Conservation (phyloP, 495 filamentous ascomycete species). For the Tetracladium setigerum region DNA sequence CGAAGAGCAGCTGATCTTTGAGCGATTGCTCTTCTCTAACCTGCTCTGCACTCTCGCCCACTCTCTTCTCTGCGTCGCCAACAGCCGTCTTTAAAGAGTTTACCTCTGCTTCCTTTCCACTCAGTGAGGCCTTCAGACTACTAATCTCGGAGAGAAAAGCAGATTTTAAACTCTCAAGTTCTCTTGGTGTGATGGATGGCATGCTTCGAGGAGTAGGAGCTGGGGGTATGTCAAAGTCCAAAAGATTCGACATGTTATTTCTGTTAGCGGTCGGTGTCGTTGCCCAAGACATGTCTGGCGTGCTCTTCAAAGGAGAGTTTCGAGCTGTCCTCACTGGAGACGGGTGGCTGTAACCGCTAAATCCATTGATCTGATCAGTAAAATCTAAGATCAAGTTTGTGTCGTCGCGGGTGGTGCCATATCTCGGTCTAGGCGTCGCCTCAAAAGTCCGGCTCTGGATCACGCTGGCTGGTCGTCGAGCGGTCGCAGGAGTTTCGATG, state of each 20-base stretch:
- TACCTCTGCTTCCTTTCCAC: constrained; percentile 86
- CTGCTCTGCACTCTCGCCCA: constrained; percentile 75
- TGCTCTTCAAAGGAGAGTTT: constrained; percentile 32
- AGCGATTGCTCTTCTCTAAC: constrained; percentile 63
- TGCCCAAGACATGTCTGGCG: constrained; percentile 12
- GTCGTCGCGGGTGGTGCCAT: constrained; percentile 26
- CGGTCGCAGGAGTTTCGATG: constrained; percentile 21
- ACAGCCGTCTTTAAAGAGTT: constrained; percentile 77
- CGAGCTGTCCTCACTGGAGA: constrained; percentile 19
- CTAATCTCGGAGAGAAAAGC: constrained; percentile 83
- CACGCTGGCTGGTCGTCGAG: constrained; percentile 19
- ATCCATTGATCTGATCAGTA: constrained; percentile 64
- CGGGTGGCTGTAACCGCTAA: constrained; percentile 19
- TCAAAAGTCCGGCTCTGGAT: constrained; percentile 12
- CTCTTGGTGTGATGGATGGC: constrained; percentile 82
- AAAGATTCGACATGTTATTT: constrained; percentile 45
- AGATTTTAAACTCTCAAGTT: constrained; percentile 88
- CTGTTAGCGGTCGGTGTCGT: constrained; percentile 16
- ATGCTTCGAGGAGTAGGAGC: constrained; percentile 85
- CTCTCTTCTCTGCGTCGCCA: constrained; percentile 81
- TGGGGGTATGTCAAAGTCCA: constrained; percentile 91
- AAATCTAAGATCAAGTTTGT: constrained; percentile 83
- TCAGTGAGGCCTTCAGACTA: constrained; percentile 78
- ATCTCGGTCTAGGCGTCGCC: constrained; percentile 24
- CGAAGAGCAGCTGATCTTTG: constrained; percentile 63